These are phyloP conservation scores for Uncinocarpus reesii DNA, from an alignment of 2,329 filamentous ascomycete species.

Conservation along the genomic window DNA sequence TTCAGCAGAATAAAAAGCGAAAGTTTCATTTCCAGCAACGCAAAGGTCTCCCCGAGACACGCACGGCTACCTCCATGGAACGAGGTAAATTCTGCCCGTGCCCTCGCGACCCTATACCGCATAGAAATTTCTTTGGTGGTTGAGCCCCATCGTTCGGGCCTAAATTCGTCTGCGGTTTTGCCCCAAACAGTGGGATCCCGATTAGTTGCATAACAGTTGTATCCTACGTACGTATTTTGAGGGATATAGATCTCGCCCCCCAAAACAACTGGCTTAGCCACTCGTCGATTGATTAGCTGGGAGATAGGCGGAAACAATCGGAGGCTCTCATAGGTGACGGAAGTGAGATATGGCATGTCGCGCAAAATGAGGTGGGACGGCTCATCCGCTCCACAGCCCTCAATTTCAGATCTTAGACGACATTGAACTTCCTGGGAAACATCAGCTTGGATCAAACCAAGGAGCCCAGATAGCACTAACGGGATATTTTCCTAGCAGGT, in stretches of 20 bases:
- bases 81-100: conserved; percentile 23
- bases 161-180: conserved; percentile 24
- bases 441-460: background rate
- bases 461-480: too few relatives aligned
- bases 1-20: background rate
- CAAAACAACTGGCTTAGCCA: conserved; percentile 22
- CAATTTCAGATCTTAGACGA: conserved; percentile 26
- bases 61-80: conserved; percentile 25
- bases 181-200: conserved; percentile 29
- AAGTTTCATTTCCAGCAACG: conserved; percentile 14
- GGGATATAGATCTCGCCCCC: conserved; percentile 25
- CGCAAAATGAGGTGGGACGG: background rate
- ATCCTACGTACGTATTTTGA: conserved; percentile 33
- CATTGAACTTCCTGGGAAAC: conserved; percentile 22
- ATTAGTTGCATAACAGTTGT: conserved; percentile 35
- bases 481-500: conserved; percentile 29
- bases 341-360: conserved; percentile 35
- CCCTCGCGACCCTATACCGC: conserved; percentile 20
- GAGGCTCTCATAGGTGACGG: conserved; percentile 39
- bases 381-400: conserved; percentile 3
- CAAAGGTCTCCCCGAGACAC: conserved; percentile 25
- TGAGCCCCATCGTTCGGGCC: conserved; percentile 30
- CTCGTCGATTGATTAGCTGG: conserved; percentile 41
- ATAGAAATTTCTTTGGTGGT: conserved; percentile 27
- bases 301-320: conserved; percentile 43